phyloP scores from a whole-genome alignment of 2,329 filamentous ascomycete species.

The Fusarium sp. region DNA sequence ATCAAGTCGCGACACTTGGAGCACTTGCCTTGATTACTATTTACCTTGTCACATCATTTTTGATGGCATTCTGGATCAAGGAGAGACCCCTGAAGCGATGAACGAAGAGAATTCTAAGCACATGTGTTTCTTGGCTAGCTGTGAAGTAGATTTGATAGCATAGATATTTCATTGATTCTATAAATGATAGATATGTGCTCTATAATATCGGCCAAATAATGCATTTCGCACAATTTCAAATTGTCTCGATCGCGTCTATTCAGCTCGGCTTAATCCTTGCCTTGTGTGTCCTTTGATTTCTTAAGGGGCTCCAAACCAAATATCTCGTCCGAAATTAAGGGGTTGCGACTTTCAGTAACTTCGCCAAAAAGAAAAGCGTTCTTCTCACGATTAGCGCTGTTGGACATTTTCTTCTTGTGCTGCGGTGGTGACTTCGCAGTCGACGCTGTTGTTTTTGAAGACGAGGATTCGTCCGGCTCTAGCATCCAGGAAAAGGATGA shows the following conservation, averaged over 20 bases:
- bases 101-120: not conserved
- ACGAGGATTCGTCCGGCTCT: constrained; percentile 64
- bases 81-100: constrained; percentile 68
- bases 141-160: not conserved
- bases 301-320: constrained; percentile 69
- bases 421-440: constrained; percentile 52
- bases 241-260: constrained; percentile 4
- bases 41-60: constrained; percentile 57
- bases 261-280: not conserved
- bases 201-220: constrained; percentile 1
- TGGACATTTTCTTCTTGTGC: constrained; percentile 60
- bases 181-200: constrained; percentile 10
- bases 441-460: constrained; percentile 42
- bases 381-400: constrained; percentile 65
- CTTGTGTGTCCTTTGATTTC: constrained; percentile 45
- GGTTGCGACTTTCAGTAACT: constrained; percentile 56
- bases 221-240: not conserved
- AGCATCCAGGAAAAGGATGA: constrained; percentile 88
- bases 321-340: constrained; percentile 63
- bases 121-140: not conserved
- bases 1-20: constrained; percentile 64
- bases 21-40: constrained; percentile 58
- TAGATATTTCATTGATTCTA: not conserved
- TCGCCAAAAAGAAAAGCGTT: constrained; percentile 75
- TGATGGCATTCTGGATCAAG: constrained; percentile 65